Evolutionary conservation across 2,329 filamentous ascomycete species (phyloP), one percentile per base, ranked within the genome.

Genomic region (Cytospora mali): DNA sequence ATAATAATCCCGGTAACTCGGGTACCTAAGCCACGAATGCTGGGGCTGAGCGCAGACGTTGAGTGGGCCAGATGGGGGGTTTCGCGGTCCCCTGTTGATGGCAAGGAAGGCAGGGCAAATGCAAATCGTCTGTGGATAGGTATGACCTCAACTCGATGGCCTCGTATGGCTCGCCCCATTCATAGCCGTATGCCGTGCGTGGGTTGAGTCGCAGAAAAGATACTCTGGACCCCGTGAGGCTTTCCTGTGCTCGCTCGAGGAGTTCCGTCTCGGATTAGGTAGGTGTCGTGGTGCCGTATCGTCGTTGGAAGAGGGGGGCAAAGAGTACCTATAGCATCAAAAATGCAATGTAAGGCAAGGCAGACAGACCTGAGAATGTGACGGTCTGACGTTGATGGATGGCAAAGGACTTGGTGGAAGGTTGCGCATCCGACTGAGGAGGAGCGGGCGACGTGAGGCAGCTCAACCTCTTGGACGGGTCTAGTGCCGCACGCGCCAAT

Each of bases 11-110:
- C 35, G 52, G 51, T 42, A 46, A 50, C 23, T 35, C 23, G 59
- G 61, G 61, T 51, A 63, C 29, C 55, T 54, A 39, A 63, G 56
- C 46, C 57, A 28, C 33, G 51, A 57, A 31, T 50, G 46, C 58
- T 60, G 21, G 50, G n/a, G 50, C 50, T 60, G 58, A 60, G 58
- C 50, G 57, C 57, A 42, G 35, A 49, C 39, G 58, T 54, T 18
- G 51, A 50, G 55, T 52, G 55, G 59, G 59, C 62, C 51, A 54
- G 35, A 55, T 35, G 54, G 35, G 54, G 35, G 46, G 55, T 28
- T 35, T 49, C 62, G n/a, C 59, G 59, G 54, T 42, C 56, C 49
- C 31, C 49, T 18, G 56, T 52, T 25, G 50, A 54, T 54, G 49
- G 50, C 18, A 13, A 54, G 31, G 58, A 48, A 60, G 58, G 50